Percentiles rank a stretch among this genome's conserved stretches.
Evolutionary conservation across 345 rosid species (phyloP).

Genomic region (Lepidium aucheri): DNA sequence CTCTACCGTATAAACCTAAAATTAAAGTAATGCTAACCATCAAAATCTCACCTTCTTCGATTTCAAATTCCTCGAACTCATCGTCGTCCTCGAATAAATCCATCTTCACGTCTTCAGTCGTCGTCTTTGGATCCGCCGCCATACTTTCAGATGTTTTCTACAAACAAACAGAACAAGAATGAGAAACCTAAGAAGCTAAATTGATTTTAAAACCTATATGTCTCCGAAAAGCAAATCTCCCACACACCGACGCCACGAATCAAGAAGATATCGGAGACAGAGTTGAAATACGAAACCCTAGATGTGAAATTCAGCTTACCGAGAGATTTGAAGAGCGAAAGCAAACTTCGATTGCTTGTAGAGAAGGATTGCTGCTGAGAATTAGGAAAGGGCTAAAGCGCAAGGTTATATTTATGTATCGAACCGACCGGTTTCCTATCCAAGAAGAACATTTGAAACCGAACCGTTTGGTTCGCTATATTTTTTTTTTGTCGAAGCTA

Average conservation of each 20-base stretch:
- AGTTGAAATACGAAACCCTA: not conserved
- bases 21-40: not conserved
- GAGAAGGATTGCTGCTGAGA: no score
- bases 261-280: not conserved
- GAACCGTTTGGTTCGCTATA: no score
- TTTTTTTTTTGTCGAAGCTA: no score
- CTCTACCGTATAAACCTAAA: not conserved
- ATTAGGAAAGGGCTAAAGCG: no score
- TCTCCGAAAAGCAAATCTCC: slow-evolving; percentile 10
- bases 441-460: no score
- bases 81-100: slow-evolving; percentile 94
- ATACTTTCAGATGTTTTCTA: slow-evolving; percentile 32
- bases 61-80: slow-evolving; percentile 83
- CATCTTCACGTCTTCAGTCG: slow-evolving; percentile 54
- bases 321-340: not conserved
- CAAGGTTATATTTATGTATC: no score
- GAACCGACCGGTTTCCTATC: no score
- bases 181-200: slow-evolving; percentile 18
- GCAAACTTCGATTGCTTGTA: not conserved
- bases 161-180: slow-evolving; percentile 11
- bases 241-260: not conserved
- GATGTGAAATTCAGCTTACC: not conserved
- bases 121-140: slow-evolving; percentile 34
- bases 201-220: no score
- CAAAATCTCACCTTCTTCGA: slow-evolving; percentile 41